Base-by-base conservation (phyloP, 441 rosid genomes). In the Adansonia madagascariensis region DNA sequence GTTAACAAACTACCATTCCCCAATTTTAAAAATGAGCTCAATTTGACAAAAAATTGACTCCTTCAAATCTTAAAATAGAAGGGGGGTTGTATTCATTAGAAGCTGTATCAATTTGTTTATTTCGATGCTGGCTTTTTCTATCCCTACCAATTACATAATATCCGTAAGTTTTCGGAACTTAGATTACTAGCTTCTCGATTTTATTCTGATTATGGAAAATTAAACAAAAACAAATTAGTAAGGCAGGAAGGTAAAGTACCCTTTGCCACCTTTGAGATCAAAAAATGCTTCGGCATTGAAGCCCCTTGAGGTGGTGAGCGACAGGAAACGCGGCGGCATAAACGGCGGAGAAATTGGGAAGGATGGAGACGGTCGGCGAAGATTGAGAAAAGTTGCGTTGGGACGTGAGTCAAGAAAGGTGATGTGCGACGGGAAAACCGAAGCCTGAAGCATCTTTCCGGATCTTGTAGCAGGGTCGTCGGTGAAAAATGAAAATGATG, bases 221-320 rank as follows among this genome's bases (percentile, higher is more conserved):
- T 9, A 15, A 59, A 12, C 3, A 56, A 62, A 44, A 60, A 12
- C 68, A 35, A 62, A 74, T 22, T 12, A 12, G 24, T 8, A 22
- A 43, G 10, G 6, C 41, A 44, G 77, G 18, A 63, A 12, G 31
- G 31, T 24, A 18, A 15, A 50, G 57, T 90, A 88, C 92, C 94
- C 89, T 79, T 75, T 77, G 3, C 91, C 89, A 35, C 81, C 85
- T 78, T 81, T 84, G 85, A 88, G 65, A 80, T 88, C 90, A 65
- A 84, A 64, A 69, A 83, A 71, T 6, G 90, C 81, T 9, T 57
- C 41, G 0, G 77, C 78, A 62, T 44, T 4, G 78, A 77, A 80
- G 73, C 75, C 46, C 75, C 79, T 82, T 3, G 31, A 46, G 49
- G 76, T 15, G 55, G 80, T 39, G 24, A 77, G 65, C 2, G 75